Percentiles rank a stretch among this genome's conserved stretches.
Evolutionary conservation across 2,329 filamentous ascomycete species (phyloP).

Genomic region (Colletotrichum camelliae): DNA sequence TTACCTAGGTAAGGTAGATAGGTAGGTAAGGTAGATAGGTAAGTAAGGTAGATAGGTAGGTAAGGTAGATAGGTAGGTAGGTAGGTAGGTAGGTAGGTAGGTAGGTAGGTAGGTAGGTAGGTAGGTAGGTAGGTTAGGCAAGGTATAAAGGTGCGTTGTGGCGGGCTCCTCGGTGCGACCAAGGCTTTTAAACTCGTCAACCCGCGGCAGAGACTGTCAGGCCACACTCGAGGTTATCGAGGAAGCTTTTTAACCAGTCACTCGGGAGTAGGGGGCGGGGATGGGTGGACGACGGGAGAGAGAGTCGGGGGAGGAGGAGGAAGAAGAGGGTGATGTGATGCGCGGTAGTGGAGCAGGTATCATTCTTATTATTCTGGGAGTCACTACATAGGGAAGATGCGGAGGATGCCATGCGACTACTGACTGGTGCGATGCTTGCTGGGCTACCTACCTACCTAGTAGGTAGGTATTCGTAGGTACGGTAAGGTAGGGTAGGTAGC

Average conservation of each 20-base stretch:
- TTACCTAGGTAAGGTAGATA: too few relatives aligned
- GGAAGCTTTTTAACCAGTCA: not conserved
- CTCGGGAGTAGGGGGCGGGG: not conserved
- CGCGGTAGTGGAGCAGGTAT: slow-evolving; percentile 21
- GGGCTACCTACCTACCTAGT: too few relatives aligned
- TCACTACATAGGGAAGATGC: not conserved
- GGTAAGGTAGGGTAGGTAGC: too few relatives aligned
- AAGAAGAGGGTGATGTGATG: slow-evolving; percentile 7
- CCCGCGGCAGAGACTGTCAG: not conserved
- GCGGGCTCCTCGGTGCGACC: not conserved
- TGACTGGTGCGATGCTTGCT: slow-evolving; percentile 1
- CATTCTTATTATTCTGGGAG: slow-evolving; percentile 22
- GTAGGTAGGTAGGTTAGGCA: too few relatives aligned
- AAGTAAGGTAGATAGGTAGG: too few relatives aligned
- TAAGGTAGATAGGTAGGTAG: too few relatives aligned
- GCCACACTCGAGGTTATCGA: slow-evolving; percentile 6
- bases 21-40: too few relatives aligned
- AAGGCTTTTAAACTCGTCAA: not conserved
- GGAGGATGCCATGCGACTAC: slow-evolving; percentile 4
- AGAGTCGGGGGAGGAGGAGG: not conserved
- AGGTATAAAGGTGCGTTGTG: not conserved
- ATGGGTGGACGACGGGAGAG: not conserved
- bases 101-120: too few relatives aligned
- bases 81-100: too few relatives aligned
- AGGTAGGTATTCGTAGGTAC: too few relatives aligned